Percentiles rank a stretch among this genome's conserved stretches.
Conservation (phyloP, 805 yeast genomes). For the Tetrapisispora taiwanensis region DNA sequence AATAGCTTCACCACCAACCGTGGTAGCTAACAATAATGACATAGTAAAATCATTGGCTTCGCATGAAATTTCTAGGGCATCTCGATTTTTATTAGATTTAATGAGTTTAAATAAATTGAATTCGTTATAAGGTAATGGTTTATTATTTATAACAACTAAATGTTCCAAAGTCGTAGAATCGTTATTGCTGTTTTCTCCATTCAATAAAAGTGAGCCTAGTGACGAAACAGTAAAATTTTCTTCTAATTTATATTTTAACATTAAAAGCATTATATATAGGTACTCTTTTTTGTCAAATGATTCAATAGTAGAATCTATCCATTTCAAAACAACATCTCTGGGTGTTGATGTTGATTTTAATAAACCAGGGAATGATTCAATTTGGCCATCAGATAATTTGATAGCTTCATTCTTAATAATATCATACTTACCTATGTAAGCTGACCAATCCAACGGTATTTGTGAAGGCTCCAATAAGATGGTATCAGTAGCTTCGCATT, state of each 20-base stretch:
- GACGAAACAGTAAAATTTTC: too few relatives aligned
- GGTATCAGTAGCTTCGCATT: too few relatives aligned
- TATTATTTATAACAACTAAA: too few relatives aligned
- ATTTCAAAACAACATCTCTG: constrained; percentile 56
- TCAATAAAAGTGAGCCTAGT: too few relatives aligned
- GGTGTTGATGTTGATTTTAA: constrained; percentile 42
- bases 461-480: too few relatives aligned
- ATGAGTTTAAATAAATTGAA: neutral
- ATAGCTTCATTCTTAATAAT: neutral
- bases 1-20: constrained; percentile 35
- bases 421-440: neutral
- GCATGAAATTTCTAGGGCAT: constrained; percentile 55
- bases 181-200: neutral
- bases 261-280: neutral
- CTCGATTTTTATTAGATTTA: constrained; percentile 34
- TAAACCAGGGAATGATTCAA: constrained; percentile 39
- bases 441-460: too few relatives aligned
- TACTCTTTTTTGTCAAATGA: neutral
- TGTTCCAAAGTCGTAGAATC: neutral
- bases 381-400: neutral
- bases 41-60: constrained; percentile 64
- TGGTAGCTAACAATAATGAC: constrained; percentile 59
- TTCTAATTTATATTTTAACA: too few relatives aligned
- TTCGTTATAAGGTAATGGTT: neutral
- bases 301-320: constrained; percentile 39